Evolutionary conservation across 2,329 filamentous ascomycete species (phyloP), one percentile per base, ranked within the genome.

Genomic region (Septoria petroselini): DNA sequence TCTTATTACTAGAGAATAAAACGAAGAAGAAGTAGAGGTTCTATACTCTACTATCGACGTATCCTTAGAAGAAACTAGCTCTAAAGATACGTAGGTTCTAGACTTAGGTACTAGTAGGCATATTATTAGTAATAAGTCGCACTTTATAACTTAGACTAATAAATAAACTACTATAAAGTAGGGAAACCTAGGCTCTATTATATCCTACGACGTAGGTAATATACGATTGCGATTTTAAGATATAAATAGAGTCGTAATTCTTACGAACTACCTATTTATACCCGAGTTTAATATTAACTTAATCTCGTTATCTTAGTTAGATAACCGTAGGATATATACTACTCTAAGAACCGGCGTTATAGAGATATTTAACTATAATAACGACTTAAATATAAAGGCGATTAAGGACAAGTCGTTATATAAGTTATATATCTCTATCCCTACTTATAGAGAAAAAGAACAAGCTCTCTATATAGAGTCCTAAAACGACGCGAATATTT

Each of bases 191-290:
- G 18, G 35, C 14, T n/a, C 25, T 27, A 14, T 25, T 43, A 39
- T 19, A 30, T 23, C 19, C 21, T 29, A 15, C 18, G 18, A 11
- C 12, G 35, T 39, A 39, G 35, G 35, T 3, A 12, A 39, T 18
- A 18, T 39, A 21, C 19, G 18, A 21, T 19, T 39, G 4, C 5
- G 14, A 39, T 44, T 44, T 44, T 37, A 29, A 38, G 33, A 44
- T 40, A 50, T 33, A 31, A 37, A 34, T 21, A 50, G 33, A 39
- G 17, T 21, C 12, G 21, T 43, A 29, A 38, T 38, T 35, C 17
- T 43, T n/a, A 35, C 31, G 35, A 50, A 50, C 23, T 50, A 12
- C 21, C 47, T 50, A 38, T 50, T 25, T 39, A 30, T 21, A 3
- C 33, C 15, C 2, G 39, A 43, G 12, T 38, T 43, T 31, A 21